Conservation (phyloP, 2,329 filamentous ascomycete genomes). For the Nemania sp. region DNA sequence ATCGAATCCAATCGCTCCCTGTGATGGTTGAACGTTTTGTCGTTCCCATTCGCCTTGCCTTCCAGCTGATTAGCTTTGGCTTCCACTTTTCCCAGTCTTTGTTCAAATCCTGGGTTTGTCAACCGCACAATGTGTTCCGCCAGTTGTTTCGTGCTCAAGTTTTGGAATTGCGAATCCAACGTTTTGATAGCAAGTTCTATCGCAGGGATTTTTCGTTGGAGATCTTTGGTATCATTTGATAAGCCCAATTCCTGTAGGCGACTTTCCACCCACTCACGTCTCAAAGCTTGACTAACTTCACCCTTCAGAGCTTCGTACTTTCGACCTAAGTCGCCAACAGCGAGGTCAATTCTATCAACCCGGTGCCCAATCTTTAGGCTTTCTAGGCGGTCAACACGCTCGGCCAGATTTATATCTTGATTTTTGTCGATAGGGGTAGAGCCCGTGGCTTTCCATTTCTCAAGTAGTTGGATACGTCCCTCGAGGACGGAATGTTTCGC, state of each 20-base stretch:
- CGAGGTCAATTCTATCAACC: slow-evolving; percentile 29
- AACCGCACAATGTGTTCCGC: slow-evolving; percentile 56
- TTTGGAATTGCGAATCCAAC: slow-evolving; percentile 63
- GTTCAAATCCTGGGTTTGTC: slow-evolving; percentile 44
- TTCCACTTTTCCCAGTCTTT: slow-evolving; percentile 31
- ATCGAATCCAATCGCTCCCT: slow-evolving; percentile 3
- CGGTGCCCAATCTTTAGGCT: slow-evolving; percentile 11
- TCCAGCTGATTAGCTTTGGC: slow-evolving; percentile 11
- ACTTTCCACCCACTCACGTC: slow-evolving; percentile 28
- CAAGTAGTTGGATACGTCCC: slow-evolving; percentile 22
- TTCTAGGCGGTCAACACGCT: slow-evolving; percentile 26
- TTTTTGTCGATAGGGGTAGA: slow-evolving; percentile 26
- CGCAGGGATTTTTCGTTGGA: slow-evolving; percentile 49
- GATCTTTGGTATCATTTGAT: slow-evolving; percentile 40
- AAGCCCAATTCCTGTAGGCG: slow-evolving; percentile 37
- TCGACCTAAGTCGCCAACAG: slow-evolving; percentile 7
- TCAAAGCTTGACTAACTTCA: slow-evolving; percentile 20
- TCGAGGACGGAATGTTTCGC: not conserved
- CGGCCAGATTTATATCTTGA: slow-evolving; percentile 8
- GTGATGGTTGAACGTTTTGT: not conserved
- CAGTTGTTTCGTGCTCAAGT: slow-evolving; percentile 59
- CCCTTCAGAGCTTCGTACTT: slow-evolving; percentile 15
- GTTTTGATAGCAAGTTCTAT: slow-evolving; percentile 54
- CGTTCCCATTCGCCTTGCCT: slow-evolving; percentile 9
- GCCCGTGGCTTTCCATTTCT: slow-evolving; percentile 31